These are phyloP conservation scores for Davidsoniella virescens DNA, from an alignment of 2,329 filamentous ascomycete species.

Conservation along the genomic window DNA sequence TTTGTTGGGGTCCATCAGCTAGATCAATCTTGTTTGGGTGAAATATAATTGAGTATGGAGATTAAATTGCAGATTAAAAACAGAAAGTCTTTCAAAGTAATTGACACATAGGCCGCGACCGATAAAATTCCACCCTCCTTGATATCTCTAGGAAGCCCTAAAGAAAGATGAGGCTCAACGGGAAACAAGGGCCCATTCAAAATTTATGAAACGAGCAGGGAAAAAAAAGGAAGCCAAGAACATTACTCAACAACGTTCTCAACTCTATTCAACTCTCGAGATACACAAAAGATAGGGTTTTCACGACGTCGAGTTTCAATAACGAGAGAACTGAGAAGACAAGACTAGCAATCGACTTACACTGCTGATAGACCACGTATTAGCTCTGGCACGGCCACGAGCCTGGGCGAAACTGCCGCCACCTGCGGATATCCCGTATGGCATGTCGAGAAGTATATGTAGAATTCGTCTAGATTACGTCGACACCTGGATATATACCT, in stretches of 20 bases:
- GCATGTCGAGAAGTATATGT: conserved; percentile 3
- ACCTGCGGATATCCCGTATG: conserved; percentile 9
- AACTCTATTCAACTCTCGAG: neutral
- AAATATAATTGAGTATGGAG: neutral
- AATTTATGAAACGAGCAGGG: neutral
- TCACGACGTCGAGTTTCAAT: too few species aligned
- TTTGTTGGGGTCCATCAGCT: neutral
- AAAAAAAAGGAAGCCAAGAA: neutral
- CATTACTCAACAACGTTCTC: neutral
- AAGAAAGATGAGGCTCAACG: conserved; percentile 7
- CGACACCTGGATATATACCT: neutral
- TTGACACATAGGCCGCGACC: too few species aligned
- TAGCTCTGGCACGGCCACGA: conserved; percentile 9
- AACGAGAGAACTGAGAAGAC: neutral
- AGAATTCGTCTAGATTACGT: neutral
- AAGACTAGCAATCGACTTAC: conserved; percentile 1
- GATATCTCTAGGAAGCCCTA: too few species aligned
- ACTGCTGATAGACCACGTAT: conserved; percentile 11
- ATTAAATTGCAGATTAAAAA: neutral
- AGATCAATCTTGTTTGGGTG: neutral
- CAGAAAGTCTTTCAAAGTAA: too few species aligned
- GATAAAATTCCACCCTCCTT: too few species aligned
- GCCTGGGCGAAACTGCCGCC: conserved; percentile 7
- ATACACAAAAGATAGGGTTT: neutral
- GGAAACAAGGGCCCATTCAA: neutral